Base-by-base conservation (phyloP, 1,139 yeast genomes). In the Kurtzmaniella natalensis region DNA sequence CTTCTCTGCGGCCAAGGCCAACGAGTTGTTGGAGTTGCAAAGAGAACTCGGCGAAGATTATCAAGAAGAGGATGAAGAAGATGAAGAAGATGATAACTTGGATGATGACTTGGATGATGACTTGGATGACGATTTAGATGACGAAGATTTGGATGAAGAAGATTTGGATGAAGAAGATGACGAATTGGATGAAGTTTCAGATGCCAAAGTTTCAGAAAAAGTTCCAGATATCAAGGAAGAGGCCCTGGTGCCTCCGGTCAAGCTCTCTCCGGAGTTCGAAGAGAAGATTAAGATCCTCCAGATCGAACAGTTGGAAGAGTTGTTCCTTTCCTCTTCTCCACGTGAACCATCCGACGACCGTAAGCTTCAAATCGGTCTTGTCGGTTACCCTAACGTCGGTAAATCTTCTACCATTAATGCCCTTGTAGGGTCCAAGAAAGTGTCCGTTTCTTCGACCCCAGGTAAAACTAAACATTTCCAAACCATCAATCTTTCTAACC, bases 401-500 rank as follows among this genome's bases (percentile, higher is more conserved):
- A 89, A 89, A 59, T 89, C 96, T 1, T 88, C 96, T 8, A 89
- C 97, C 8, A 89, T 89, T 49, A 89, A 89, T 58, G 96, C 97
- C 0, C 71, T 94, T 33, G 94, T 92, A 33, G 98, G 98, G 15
- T 80, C 96, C 18, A 94, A 94, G 55, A 89, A 87, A 55, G 99
- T 94, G 9, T 88, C 97, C 1, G 98, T 94, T 25, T 92, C 98
- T 2, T 73, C 98, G 2, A 94, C 98, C 0, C 99, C 99, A 5
- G 99, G 99, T 66, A 94, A 94, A 58, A 94, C 99, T 13, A 94
- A 94, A 59, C 99, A 94, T 70, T 94, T 94, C 72, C 99, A 94
- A 67, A 94, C 99, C 2, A 88, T 94, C 42, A 78, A 81, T 51
- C 72, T 94, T 31, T 79, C 96, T 1, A 84, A 83, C 32, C 72